A percentile compares a stretch with the other conserved stretches of the same genome.
These are phyloP conservation scores for Pichia sp. DNA, from an alignment of 1,139 yeast genomes.

Conservation along the genomic window DNA sequence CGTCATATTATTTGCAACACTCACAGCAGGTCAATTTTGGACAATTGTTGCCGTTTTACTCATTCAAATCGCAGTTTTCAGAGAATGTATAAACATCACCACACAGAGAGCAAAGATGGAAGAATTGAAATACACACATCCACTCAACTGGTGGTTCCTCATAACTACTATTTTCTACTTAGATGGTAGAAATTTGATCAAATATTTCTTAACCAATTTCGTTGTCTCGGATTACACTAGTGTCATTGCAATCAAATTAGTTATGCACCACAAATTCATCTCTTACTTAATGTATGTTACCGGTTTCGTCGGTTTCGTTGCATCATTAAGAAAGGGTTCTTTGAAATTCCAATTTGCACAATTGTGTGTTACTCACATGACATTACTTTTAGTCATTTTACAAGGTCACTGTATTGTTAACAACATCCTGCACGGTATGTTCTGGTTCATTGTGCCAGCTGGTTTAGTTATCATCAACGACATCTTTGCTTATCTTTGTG, in stretches of 20 bases:
- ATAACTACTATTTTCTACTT: conserved; percentile 82
- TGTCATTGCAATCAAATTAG: conserved; percentile 34
- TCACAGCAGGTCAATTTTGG: conserved; percentile 88
- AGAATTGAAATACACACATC: conserved; percentile 70
- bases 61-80: conserved; percentile 81
- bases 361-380: conserved; percentile 93
- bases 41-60: conserved; percentile 68
- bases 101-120: conserved; percentile 82
- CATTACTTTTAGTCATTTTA: conserved; percentile 81
- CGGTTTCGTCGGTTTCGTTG: conserved; percentile 89
- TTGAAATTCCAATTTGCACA: conserved; percentile 93
- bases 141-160: conserved; percentile 87
- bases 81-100: conserved; percentile 87
- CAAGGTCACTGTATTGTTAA: conserved; percentile 93
- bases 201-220: conserved; percentile 47
- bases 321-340: conserved; percentile 85
- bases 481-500: conserved; percentile 95
- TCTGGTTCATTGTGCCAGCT: conserved; percentile 94
- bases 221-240: conserved; percentile 45
- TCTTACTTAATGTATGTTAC: conserved; percentile 81
- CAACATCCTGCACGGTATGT: conserved; percentile 85
- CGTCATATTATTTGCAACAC: conserved; percentile 60
- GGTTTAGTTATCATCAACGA: conserved; percentile 92
- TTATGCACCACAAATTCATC: conserved; percentile 78
- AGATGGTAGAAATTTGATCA: conserved; percentile 82